Base-by-base conservation (phyloP, 2,329 filamentous ascomycete species). In the Drechslerella dactyloides region DNA sequence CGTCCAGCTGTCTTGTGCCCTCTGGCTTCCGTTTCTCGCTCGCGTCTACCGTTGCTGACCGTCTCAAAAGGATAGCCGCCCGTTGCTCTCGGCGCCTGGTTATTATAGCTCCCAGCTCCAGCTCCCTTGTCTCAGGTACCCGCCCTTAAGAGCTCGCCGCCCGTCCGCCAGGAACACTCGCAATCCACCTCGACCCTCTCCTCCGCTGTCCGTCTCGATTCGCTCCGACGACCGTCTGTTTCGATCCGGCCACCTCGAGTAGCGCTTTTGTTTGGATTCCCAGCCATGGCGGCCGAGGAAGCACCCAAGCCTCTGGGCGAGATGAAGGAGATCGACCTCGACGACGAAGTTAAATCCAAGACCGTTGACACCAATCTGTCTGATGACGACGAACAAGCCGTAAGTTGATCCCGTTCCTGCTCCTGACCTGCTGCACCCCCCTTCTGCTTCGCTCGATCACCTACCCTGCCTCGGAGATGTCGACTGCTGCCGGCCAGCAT, bases 251-350 rank as follows among this genome's bases (percentile, higher is more conserved):
- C 40, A 5, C 19, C 24, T 30, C 50, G 19, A 46, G 21, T 35
- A 50, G 3, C n/a, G n/a, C n/a, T 8, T 33, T 8, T 33, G 27
- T 33, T 33, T 33, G 27, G 3, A 24, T 30, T 33, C 17, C 17
- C 23, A 27, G 23, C 42, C 63, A 69, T 61, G 64, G 57, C 57
- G 17, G 64, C 64, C 44, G 51, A 48, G 2, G 44, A 48, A 23
- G 15, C 37, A 30, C 19, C 8, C 24, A 62, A 57, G 53, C 40
- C 58, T 11, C 17, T 50, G 35, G 50, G 52, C 23, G 50, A 42
- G 19, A 40, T 57, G 48, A 60, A 60, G 51, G 68, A 72, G 42
- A 35, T 63, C 24, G 44, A 61, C n/a, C 57, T 70, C 42, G 1
- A 53, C 44, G 57, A 63, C 23, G 57, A 63, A 35, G 24, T 50